Evolutionary conservation across 768 basidiomycete species (phyloP).

Genomic region (Pleurotus cornucopiae): DNA sequence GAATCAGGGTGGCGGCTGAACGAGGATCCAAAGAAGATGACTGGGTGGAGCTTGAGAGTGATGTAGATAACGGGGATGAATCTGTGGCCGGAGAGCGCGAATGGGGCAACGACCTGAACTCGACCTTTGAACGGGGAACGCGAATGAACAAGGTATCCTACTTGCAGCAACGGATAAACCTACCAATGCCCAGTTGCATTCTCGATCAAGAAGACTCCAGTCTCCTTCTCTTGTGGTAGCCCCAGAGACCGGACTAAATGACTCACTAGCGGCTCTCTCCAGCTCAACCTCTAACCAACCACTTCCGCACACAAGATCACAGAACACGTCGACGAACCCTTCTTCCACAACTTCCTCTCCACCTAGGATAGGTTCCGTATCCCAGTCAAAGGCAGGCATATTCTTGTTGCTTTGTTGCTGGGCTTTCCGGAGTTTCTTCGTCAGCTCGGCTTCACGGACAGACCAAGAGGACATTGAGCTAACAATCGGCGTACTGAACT

Average conservation of each 20-base stretch:
- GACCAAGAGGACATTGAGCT: constrained; percentile 68
- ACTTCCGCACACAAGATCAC: constrained; percentile 74
- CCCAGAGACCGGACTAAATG: constrained; percentile 5
- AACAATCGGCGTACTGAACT: constrained; percentile 57
- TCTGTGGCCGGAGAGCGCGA: constrained; percentile 24
- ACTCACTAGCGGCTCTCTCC: constrained; percentile 44
- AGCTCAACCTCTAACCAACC: constrained; percentile 82
- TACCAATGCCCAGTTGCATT: constrained; percentile 92
- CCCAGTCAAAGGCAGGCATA: constrained; percentile 88
- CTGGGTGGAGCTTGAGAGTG: not conserved
- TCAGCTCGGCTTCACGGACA: constrained; percentile 64
- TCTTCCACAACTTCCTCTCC: constrained; percentile 84
- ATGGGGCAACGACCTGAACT: constrained; percentile 75
- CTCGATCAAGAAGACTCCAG: constrained; percentile 49
- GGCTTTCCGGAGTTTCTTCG: constrained; percentile 78
- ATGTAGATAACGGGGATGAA: not conserved
- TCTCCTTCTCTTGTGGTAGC: constrained; percentile 5
- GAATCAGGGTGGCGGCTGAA: constrained; percentile 63
- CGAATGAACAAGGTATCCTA: not conserved
- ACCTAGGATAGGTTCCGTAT: constrained; percentile 80
- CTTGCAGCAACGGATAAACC: constrained; percentile 22
- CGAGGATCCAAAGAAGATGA: constrained; percentile 51
- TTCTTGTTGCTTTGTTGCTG: constrained; percentile 45
- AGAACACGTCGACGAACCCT: constrained; percentile 84
- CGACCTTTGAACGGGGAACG: constrained; percentile 47